A percentile compares a stretch with the other conserved stretches of the same genome.
Evolutionary conservation across 1,139 yeast species (phyloP).

Genomic region (Kluyveromyces marxianus): DNA sequence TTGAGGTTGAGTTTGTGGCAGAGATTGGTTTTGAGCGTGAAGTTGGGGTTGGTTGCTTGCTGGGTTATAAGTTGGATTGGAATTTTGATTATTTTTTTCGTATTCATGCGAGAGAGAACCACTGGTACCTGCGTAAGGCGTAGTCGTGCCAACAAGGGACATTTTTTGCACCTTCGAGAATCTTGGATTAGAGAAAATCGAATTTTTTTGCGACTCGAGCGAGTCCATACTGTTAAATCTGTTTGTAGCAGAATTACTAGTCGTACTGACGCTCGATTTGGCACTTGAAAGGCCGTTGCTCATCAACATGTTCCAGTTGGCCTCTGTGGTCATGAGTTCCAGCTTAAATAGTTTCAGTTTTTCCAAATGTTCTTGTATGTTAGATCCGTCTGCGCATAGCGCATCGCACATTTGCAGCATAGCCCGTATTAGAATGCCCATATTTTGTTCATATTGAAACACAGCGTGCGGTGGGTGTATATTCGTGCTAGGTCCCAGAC

Average conservation of each 20-base stretch:
- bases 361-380: not conserved
- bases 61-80: not conserved
- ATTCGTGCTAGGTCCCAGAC: not conserved
- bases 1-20: too few species aligned
- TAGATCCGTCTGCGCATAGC: not conserved
- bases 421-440: slow-evolving; percentile 1
- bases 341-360: slow-evolving; percentile 1
- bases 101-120: not conserved
- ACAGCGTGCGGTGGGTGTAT: not conserved
- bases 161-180: slow-evolving; percentile 5
- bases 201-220: slow-evolving; percentile 10
- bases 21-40: not conserved
- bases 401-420: slow-evolving; percentile 5
- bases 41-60: not conserved
- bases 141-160: slow-evolving; percentile 1
- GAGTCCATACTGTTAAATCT: slow-evolving; percentile 11
- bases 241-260: not conserved
- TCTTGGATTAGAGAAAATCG: slow-evolving; percentile 10
- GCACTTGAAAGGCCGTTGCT: not conserved
- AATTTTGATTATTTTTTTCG: not conserved
- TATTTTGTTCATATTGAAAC: slow-evolving; percentile 2
- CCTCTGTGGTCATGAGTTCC: slow-evolving; percentile 2
- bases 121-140: not conserved
- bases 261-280: not conserved
- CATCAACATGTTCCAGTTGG: slow-evolving; percentile 1